These are phyloP conservation scores for Polysphondylium violaceum DNA, from an alignment of 78 protist species.

Conservation along the genomic window DNA sequence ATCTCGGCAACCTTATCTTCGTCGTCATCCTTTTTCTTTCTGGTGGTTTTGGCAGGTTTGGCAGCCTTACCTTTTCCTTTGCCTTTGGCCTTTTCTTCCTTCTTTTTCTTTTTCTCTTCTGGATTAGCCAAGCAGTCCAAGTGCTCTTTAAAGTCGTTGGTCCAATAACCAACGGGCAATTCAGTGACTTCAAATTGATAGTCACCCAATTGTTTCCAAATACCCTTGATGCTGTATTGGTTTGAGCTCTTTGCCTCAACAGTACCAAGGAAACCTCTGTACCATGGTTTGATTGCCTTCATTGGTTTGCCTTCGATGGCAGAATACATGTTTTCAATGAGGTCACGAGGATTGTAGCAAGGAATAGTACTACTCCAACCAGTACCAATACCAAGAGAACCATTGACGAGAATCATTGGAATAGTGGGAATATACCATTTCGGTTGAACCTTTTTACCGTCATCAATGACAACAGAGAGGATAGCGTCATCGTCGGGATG, in stretches of 20 bases:
- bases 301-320: conserved; percentile 78
- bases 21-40: conserved; percentile 77
- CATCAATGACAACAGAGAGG: conserved; percentile 94
- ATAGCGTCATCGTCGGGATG: conserved; percentile 93
- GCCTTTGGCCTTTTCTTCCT: conserved; percentile 34
- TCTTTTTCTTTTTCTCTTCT: background rate
- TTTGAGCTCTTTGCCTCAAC: conserved; percentile 7
- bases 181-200: conserved; percentile 76
- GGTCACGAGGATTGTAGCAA: conserved; percentile 93
- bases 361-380: conserved; percentile 90
- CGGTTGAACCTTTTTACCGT: conserved; percentile 98
- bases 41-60: conserved; percentile 86
- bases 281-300: conserved; percentile 94
- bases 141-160: conserved; percentile 91
- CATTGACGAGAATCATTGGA: conserved; percentile 99
- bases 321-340: conserved; percentile 81
- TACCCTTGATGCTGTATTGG: conserved; percentile 13
- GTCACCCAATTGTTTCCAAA: background rate
- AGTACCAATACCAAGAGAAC: conserved; percentile 79
- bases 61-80: background rate
- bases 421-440: conserved; percentile 94
- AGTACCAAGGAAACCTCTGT: conserved; percentile 91
- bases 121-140: background rate
- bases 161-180: conserved; percentile 89
- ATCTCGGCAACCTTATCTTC: background rate